Evolutionary conservation across 73 alveolate species (phyloP).

Genomic region (Blepharisma stoltei): DNA sequence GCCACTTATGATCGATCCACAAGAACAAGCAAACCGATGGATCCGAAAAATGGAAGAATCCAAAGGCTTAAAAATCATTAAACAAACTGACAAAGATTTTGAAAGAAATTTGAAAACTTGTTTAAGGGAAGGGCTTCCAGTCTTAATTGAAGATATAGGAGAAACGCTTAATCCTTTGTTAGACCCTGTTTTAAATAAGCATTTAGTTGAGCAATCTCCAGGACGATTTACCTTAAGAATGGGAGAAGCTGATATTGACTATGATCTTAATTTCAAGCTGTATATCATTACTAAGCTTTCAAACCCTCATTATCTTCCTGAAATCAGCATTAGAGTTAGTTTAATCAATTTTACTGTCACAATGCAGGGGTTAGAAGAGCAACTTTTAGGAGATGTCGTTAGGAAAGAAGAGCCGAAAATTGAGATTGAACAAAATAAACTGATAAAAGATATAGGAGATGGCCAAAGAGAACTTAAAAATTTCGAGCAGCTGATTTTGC

Average conservation of each 20-base stretch:
- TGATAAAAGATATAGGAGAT: slow-evolving; percentile 91
- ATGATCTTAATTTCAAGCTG: slow-evolving; percentile 88
- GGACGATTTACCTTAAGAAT: slow-evolving; percentile 65
- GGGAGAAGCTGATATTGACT: slow-evolving; percentile 91
- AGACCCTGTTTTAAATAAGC: slow-evolving; percentile 93
- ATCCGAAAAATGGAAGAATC: slow-evolving; percentile 90
- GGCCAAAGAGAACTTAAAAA: slow-evolving; percentile 87
- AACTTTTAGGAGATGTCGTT: slow-evolving; percentile 98
- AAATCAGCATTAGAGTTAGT: slow-evolving; percentile 95
- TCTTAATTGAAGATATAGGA: slow-evolving; percentile 90
- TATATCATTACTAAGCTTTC: slow-evolving; percentile 98
- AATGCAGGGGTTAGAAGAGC: slow-evolving; percentile 98
- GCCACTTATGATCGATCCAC: slow-evolving; percentile 99
- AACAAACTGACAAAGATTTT: not conserved
- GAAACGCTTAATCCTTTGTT: slow-evolving; percentile 95
- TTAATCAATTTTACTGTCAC: slow-evolving; percentile 99
- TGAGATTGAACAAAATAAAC: slow-evolving; percentile 91
- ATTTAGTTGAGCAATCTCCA: slow-evolving; percentile 49
- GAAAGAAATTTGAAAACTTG: not conserved
- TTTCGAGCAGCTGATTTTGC: slow-evolving; percentile 88
- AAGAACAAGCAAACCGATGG: slow-evolving; percentile 98
- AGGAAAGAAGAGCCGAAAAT: slow-evolving; percentile 97
- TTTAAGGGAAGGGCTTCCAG: slow-evolving; percentile 88
- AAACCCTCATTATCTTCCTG: slow-evolving; percentile 99
- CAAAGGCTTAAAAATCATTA: slow-evolving; percentile 57